A percentile compares a stretch with the other conserved stretches of the same genome.
phyloP scores from a whole-genome alignment of 2,329 filamentous ascomycete species.

The Gnomoniopsis sp. region DNA sequence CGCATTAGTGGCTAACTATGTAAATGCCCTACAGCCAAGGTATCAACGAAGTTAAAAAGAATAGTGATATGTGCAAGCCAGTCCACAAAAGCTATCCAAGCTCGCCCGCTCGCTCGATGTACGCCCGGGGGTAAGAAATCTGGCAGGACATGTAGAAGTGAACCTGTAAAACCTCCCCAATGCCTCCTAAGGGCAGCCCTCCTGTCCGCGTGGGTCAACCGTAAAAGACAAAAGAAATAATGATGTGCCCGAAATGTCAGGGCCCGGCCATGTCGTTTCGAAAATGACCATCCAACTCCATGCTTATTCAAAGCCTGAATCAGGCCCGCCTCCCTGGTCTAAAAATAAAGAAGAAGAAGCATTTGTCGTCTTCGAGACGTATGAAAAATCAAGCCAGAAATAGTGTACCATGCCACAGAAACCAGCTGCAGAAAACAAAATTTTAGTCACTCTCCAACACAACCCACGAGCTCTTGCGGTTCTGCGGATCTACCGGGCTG shows the following conservation, averaged over 20 bases:
- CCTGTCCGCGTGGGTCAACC: not conserved
- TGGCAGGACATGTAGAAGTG: not conserved
- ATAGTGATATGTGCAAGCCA: not conserved
- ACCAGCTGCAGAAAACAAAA: not conserved
- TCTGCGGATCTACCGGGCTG: constrained; percentile 25
- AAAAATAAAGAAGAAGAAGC: not conserved
- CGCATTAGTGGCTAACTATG: not conserved
- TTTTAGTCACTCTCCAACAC: constrained; percentile 44
- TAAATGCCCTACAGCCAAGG: constrained; percentile 4
- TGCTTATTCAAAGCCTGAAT: not conserved
- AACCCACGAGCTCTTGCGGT: constrained; percentile 52
- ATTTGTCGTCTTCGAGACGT: not conserved
- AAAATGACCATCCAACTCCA: not conserved
- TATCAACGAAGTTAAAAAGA: constrained; percentile 8
- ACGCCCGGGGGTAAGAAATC: not conserved
- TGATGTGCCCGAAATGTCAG: not conserved
- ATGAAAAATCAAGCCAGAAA: not conserved
- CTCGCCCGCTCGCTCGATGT: not conserved
- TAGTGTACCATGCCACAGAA: not conserved
- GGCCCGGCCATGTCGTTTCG: not conserved
- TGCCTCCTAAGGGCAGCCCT: no score
- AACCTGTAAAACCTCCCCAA: not conserved
- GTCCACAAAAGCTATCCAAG: not conserved
- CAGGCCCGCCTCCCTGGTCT: not conserved
- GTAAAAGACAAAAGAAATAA: not conserved